A percentile compares a stretch with the other conserved stretches of the same genome.
Conservation (phyloP, 352 stramenopile species). For the Phytophthora aleatoria region DNA sequence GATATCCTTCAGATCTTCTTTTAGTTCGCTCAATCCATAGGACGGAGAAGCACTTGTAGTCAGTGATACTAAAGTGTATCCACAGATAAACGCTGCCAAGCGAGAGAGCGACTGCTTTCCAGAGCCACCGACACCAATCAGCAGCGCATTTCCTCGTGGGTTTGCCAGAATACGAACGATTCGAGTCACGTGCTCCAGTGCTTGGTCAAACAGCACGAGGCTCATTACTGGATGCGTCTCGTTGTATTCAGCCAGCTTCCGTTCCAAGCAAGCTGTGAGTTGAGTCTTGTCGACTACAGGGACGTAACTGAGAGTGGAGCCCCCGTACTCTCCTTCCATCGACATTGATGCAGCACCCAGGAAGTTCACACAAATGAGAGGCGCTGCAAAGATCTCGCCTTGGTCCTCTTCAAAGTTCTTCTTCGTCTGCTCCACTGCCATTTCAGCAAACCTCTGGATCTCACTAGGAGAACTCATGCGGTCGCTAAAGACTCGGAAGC, state of each 20-base stretch:
- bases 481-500: conserved; percentile 91
- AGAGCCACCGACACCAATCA: conserved; percentile 85
- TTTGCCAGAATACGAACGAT: conserved; percentile 87
- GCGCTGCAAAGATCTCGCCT: conserved; percentile 66
- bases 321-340: conserved; percentile 18
- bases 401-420: conserved; percentile 88
- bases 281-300: conserved; percentile 59
- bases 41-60: conserved; percentile 53
- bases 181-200: conserved; percentile 87
- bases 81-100: conserved; percentile 89
- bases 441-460: conserved; percentile 77
- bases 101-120: conserved; percentile 92
- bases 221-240: conserved; percentile 93
- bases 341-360: conserved; percentile 25
- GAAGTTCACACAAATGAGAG: conserved; percentile 80
- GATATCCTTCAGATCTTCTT: conserved; percentile 90
- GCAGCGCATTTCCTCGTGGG: conserved; percentile 78
- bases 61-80: conserved; percentile 71
- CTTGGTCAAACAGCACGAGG: conserved; percentile 92
- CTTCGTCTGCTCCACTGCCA: conserved; percentile 87
- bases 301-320: conserved; percentile 42
- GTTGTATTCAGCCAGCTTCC: conserved; percentile 88
- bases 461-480: conserved; percentile 82
- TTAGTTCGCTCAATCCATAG: conserved; percentile 83
- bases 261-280: conserved; percentile 60